Evolutionary conservation across 192 early-diverging fungal genomes (phyloP), one percentile per base, ranked within the genome.

Genomic region (Spizellomyces sp.): DNA sequence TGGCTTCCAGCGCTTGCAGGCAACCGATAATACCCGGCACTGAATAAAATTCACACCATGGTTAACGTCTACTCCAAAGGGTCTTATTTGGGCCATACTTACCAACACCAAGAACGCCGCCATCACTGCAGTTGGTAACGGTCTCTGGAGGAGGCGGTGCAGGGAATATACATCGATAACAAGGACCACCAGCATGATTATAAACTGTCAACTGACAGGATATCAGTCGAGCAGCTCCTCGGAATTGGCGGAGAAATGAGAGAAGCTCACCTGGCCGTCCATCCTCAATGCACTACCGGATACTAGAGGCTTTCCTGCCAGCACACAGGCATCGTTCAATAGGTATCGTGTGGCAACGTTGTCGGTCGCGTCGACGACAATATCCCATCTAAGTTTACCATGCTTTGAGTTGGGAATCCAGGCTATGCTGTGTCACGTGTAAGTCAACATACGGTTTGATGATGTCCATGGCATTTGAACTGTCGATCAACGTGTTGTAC

Each of bases 281-380:
- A 94, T 84, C 47, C 92, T 73, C 42, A 99, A 77, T 0, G 97
- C 97, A 67, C 92, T 92, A 56, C 93, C 95, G 9, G 93, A 95
- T 3, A 99, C 91, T 8, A 98, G 80, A 8, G 93, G 89, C 36
- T 95, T 93, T 0, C 83, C 80, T 8, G 85, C 72, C 48, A 99
- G 65, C 10, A 99, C 93, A 75, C 93, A 93, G 4, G 92, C 93
- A 72, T 99, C 97, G 81, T 94, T 99, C 45, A 99, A 71, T 22
- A 99, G 83, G 75, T 99, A 99, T 46, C 95, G 87, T 0, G 97
- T 97, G 2, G 94, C 92, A 4, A 93, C 94, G 80, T 99, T 99
- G 78, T 99, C 97, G 0, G 94, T 92, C 5, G 89, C 89, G 73
- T 99, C 97, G 4, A 99, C 77, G 0, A 99, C 84, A 8, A 96